phyloP scores from a whole-genome alignment of 352 stramenopile genomes.

The Hyaloperonospora brassicae region DNA sequence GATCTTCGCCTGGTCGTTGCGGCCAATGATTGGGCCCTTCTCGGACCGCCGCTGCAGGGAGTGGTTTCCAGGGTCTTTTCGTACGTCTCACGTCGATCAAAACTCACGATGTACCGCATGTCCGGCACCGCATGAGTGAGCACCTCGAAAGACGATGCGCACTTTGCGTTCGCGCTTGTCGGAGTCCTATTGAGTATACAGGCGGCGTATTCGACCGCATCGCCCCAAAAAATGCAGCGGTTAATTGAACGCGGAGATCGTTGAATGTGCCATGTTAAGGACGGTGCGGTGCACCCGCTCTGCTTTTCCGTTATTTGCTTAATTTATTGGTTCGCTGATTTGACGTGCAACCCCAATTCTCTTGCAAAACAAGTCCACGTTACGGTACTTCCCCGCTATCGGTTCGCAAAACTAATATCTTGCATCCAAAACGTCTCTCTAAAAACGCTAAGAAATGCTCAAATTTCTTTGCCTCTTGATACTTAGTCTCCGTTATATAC shows the following conservation, averaged over 20 bases:
- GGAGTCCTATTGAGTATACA: neutral
- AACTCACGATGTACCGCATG: no score
- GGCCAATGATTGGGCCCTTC: no score
- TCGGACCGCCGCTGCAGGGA: neutral
- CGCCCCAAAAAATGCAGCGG: neutral
- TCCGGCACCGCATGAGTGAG: no score
- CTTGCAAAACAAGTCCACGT: conserved; percentile 3
- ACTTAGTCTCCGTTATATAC: neutral
- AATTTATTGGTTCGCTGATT: neutral
- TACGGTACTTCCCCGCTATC: neutral
- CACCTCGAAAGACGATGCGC: no score
- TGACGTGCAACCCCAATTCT: neutral
- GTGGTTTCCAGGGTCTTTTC: neutral
- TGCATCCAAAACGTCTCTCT: neutral
- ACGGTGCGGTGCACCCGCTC: no score
- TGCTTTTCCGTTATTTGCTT: neutral
- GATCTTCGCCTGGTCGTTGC: no score
- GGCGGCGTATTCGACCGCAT: conserved; percentile 1
- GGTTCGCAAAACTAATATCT: neutral
- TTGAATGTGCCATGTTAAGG: no score
- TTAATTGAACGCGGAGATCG: neutral
- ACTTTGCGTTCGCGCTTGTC: no score
- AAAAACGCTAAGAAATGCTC: neutral
- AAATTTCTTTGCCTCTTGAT: neutral
- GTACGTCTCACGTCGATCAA: no score